Evolutionary conservation across 495 filamentous ascomycete genomes (phyloP).

Genomic region (Neurospora sp.): DNA sequence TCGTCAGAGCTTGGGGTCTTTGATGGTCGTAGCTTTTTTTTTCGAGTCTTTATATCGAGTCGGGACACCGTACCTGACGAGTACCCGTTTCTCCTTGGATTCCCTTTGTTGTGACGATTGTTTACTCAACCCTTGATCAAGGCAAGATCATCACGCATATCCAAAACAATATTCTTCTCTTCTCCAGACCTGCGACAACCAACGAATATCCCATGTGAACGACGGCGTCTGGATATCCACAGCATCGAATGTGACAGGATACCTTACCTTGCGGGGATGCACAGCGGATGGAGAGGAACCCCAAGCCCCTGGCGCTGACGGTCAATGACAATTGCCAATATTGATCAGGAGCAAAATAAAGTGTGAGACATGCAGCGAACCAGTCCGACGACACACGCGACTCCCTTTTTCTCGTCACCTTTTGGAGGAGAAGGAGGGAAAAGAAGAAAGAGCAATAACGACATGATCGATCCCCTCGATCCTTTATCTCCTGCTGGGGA

Average conservation of each 20-base stretch:
- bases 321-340: not conserved
- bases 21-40: not conserved
- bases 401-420: slow-evolving; percentile 35
- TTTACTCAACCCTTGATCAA: not conserved
- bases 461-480: not conserved
- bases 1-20: not conserved
- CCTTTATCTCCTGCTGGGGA: slow-evolving; percentile 2
- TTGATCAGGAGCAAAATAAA: not conserved
- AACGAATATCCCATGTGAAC: not conserved
- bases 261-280: not conserved
- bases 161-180: not conserved
- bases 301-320: not conserved
- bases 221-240: not conserved
- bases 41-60: not conserved
- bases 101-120: not conserved
- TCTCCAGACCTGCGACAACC: not conserved
- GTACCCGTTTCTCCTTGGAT: not conserved
- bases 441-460: slow-evolving; percentile 7
- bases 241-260: not conserved
- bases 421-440: slow-evolving; percentile 22
- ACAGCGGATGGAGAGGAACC: not conserved
- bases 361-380: slow-evolving; percentile 32
- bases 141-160: not conserved
- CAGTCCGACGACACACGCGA: slow-evolving; percentile 27
- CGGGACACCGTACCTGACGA: not conserved